Evolutionary conservation across 225 moss, liverwort and hornwort species (phyloP).

Genomic region (Thuidium tamariscinum): DNA sequence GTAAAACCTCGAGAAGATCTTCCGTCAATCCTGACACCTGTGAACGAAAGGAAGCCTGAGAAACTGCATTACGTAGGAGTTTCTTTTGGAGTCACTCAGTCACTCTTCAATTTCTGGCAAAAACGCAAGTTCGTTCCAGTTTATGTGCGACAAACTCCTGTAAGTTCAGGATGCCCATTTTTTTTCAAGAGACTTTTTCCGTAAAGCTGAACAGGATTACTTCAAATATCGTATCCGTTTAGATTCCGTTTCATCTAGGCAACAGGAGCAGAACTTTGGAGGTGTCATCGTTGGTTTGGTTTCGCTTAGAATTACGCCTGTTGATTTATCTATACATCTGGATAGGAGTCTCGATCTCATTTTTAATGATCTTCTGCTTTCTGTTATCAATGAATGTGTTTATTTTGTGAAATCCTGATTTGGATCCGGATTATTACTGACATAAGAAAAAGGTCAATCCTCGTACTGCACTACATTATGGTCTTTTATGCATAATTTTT

Average conservation of each 20-base stretch:
- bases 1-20: constrained; percentile 72
- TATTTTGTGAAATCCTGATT: neutral
- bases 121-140: constrained; percentile 80
- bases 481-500: neutral
- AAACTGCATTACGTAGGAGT: constrained; percentile 90
- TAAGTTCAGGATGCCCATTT: constrained; percentile 9
- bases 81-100: constrained; percentile 80
- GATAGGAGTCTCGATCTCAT: neutral
- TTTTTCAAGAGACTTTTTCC: neutral
- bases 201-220: neutral
- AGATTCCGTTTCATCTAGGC: neutral
- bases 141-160: constrained; percentile 84
- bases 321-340: neutral
- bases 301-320: neutral
- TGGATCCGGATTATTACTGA: neutral
- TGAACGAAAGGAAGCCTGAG: constrained; percentile 84
- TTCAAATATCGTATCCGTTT: neutral
- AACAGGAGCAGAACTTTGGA: neutral
- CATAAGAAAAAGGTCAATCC: neutral
- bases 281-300: neutral
- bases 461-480: neutral
- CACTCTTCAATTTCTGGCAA: constrained; percentile 91
- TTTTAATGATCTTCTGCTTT: neutral
- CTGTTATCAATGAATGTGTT: neutral
- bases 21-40: constrained; percentile 68